Evolutionary conservation across 208 protist species (phyloP), one percentile per base, ranked within the genome.

Genomic region (Leishmania major): DNA sequence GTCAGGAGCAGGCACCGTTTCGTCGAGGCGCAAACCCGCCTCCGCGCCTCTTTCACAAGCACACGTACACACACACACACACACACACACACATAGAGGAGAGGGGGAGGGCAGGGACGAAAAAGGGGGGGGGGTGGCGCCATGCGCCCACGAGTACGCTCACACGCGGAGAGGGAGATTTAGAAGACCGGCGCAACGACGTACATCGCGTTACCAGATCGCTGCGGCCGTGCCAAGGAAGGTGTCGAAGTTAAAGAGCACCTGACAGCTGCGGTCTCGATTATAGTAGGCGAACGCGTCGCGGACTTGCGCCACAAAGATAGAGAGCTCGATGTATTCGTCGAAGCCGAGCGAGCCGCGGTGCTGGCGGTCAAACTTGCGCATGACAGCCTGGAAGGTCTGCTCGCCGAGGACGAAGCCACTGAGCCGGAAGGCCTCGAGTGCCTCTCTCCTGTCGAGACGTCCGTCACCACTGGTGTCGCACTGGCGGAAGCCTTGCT

Each of bases 261-360:
- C 92, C 78, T 85, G 84, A 1, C 89, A 89, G 10, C 81, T 88
- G 79, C 85, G 85, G 57, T 92, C 67, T 31, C 71, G 66, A 59
- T 93, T 86, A 60, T 91, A 87, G 86, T 94, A 91, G 71, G 75
- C 53, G 79, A 93, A 94, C 11, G 78, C 80, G 80, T 96, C 84
- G 35, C 87, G 78, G 8, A 75, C 59, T 75, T 92, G 90, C 55
- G 82, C 84, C 55, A 96, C 70, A 76, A 94, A 94, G 66, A 96
- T 87, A 51, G 91, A 96, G 35, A 94, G 85, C 78, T 96, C 91
- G 28, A 94, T 87, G 85, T 94, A 94, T 82, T 96, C 91, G 81
- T 94, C 91, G 71, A 96, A 92, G 66, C 84, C 88, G 43, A 96
- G 87, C 69, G 84, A 89, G 79, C 91, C 90, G 45, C 84, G 83